Evolutionary conservation across 345 rosid genomes (phyloP).

Genomic region (Lenwebbia sp.): DNA sequence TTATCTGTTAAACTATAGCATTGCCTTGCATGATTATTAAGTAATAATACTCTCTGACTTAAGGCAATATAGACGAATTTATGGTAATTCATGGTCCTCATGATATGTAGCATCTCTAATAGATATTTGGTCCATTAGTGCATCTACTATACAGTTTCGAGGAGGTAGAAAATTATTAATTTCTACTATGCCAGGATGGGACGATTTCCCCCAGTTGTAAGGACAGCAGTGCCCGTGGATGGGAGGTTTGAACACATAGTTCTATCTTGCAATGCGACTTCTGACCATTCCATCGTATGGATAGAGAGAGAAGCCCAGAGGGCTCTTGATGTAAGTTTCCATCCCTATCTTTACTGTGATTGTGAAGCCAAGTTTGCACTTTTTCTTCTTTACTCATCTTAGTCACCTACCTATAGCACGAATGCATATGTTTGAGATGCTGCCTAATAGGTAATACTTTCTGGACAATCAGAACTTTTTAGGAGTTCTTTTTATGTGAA

Average conservation of each 20-base stretch:
- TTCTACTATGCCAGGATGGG: constrained; percentile 43
- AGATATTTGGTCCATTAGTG: not conserved
- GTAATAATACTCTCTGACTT: not conserved
- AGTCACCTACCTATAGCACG: not conserved
- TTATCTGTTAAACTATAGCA: not conserved
- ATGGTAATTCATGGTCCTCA: not conserved
- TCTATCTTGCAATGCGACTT: constrained; percentile 88
- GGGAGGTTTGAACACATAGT: constrained; percentile 97
- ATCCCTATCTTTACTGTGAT: not conserved
- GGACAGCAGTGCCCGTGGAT: constrained; percentile 89
- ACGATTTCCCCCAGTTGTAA: constrained; percentile 81
- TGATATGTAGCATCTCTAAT: not conserved
- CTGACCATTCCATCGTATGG: constrained; percentile 93
- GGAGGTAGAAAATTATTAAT: not conserved
- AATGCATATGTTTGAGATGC: not conserved
- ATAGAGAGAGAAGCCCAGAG: constrained; percentile 76
- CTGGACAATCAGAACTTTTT: not conserved
- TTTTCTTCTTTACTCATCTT: not conserved
- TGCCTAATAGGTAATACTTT: not conserved
- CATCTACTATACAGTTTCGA: not conserved
- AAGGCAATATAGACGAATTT: not conserved
- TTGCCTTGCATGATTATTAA: not conserved
- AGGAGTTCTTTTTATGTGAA: not conserved
- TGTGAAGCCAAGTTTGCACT: not conserved
- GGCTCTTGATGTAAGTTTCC: constrained; percentile 57